Conservation (phyloP, 495 filamentous ascomycete species). For the Neurospora sp. region DNA sequence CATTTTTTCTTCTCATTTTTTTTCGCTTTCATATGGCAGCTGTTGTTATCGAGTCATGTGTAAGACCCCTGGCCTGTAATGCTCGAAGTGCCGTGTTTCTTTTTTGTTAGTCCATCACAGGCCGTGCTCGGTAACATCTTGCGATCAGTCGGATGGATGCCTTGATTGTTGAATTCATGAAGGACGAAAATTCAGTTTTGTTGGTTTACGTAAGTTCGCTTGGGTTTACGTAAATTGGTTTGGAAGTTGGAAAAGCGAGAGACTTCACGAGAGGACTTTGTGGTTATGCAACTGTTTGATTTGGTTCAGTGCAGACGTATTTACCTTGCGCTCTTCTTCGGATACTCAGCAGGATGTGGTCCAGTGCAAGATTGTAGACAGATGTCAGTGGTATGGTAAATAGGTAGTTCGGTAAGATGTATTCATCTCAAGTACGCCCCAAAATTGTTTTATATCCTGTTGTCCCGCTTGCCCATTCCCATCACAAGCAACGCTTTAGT, state of each 20-base stretch:
- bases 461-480: not conserved
- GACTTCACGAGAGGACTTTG: not conserved
- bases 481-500: not conserved
- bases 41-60: not conserved
- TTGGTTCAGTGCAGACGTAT: too few species aligned
- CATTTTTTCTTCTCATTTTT: not conserved
- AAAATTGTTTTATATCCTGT: not conserved
- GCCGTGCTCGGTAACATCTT: too few species aligned
- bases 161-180: not conserved
- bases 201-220: not conserved
- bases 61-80: not conserved
- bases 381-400: not conserved
- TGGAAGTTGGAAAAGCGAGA: not conserved
- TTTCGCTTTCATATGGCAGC: not conserved
- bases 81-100: too few species aligned
- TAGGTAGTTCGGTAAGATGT: not conserved
- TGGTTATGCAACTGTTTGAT: not conserved
- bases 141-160: too few species aligned
- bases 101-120: too few species aligned
- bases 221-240: not conserved
- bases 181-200: not conserved
- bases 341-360: not conserved
- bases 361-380: not conserved
- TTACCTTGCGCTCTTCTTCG: too few species aligned
- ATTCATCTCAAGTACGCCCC: not conserved